Evolutionary conservation across 148 eudicot species (phyloP).

Genomic region (Spergularia marina): DNA sequence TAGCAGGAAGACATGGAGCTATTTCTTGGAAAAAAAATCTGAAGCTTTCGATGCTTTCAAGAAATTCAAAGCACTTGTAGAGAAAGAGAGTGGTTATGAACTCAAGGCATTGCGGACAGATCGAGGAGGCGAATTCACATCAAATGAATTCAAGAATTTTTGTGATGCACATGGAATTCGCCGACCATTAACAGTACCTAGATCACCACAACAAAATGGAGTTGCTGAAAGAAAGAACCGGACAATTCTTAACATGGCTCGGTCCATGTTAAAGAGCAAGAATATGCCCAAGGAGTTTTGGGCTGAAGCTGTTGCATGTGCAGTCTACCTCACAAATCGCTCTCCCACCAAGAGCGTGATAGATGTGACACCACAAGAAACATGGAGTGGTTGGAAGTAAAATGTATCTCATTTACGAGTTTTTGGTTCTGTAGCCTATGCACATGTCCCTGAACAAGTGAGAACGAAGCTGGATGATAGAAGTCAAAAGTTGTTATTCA

Average conservation of each 20-base stretch:
- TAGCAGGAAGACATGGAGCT: too few species aligned
- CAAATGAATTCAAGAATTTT: conserved; percentile 10
- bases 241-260: not conserved
- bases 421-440: conserved; percentile 19
- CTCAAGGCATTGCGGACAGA: not conserved
- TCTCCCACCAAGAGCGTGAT: not conserved
- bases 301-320: conserved; percentile 1
- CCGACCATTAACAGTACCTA: not conserved
- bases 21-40: too few species aligned
- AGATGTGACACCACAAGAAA: not conserved
- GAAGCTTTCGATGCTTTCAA: not conserved
- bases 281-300: not conserved
- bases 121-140: conserved; percentile 9
- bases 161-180: conserved; percentile 7
- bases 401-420: conserved; percentile 7
- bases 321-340: not conserved
- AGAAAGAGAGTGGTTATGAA: conserved; percentile 11
- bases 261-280: not conserved
- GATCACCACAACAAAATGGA: not conserved
- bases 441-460: not conserved
- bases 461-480: conserved; percentile 19
- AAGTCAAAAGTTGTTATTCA: conserved; percentile 3
- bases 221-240: not conserved
- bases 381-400: conserved; percentile 13
- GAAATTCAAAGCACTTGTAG: conserved; percentile 6